Percentiles rank a stretch among this genome's conserved stretches.
These are phyloP conservation scores for Lachancea nothofagi DNA, from an alignment of 805 yeast species.

Conservation along the genomic window DNA sequence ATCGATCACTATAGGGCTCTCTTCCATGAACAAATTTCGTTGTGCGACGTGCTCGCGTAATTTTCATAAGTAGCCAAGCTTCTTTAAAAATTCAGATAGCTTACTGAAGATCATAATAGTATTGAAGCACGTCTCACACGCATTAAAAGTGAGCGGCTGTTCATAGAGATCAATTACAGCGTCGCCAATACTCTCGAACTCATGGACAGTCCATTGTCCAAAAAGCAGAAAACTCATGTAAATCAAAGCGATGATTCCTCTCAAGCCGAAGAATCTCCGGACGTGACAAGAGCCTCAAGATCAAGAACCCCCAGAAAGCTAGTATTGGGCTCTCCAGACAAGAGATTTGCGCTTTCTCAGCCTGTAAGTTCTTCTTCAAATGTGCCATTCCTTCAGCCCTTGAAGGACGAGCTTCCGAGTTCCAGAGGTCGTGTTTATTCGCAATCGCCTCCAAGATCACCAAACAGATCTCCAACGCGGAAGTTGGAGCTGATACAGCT, in stretches of 20 bases:
- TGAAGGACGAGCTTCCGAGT: constrained; percentile 22
- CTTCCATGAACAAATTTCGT: constrained; percentile 16
- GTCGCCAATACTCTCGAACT: not conserved
- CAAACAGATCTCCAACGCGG: constrained; percentile 35
- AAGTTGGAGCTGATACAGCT: constrained; percentile 39
- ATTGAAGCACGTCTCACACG: too few species aligned
- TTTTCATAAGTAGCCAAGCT: too few species aligned
- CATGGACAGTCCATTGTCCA: constrained; percentile 19
- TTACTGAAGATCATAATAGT: too few species aligned
- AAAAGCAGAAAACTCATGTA: constrained; percentile 15
- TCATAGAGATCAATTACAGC: not conserved
- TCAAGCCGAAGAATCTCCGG: constrained; percentile 7
- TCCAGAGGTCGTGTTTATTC: constrained; percentile 33
- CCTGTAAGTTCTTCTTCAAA: constrained; percentile 22
- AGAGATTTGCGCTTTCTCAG: constrained; percentile 23
- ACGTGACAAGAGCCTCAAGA: constrained; percentile 13
- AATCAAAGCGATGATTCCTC: not conserved
- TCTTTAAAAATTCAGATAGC: too few species aligned
- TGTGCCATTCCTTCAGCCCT: constrained; percentile 30
- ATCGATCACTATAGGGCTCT: constrained; percentile 55
- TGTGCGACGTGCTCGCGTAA: too few species aligned
- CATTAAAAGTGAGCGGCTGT: too few species aligned
- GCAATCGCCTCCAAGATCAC: constrained; percentile 32
- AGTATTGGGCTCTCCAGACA: constrained; percentile 21
- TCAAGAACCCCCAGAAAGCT: constrained; percentile 28